Evolutionary conservation across 306 rosid genomes (phyloP), one percentile per base, ranked within the genome.

Genomic region (Cucurbita ficifolia): DNA sequence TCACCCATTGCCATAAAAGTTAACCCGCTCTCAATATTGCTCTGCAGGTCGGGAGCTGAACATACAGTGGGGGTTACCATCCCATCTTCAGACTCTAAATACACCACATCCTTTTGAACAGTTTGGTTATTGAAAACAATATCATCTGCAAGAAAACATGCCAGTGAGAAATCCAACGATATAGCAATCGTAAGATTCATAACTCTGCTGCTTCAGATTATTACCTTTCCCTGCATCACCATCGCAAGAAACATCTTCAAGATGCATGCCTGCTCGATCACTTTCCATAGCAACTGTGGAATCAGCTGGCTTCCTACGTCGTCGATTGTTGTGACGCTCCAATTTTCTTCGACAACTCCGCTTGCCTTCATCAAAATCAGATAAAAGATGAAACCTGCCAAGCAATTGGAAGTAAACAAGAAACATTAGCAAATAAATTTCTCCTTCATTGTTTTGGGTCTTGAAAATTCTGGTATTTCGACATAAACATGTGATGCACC

Each of bases 331-430:
- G 80, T 95, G 99, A 33, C 92, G 90, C 86, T 91, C 99, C 72
- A 95, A 75, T 81, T 95, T 95, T 69, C 96, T 86, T 77, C 99
- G 86, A 75, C 99, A 95, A 60, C 99, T 91, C 10, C 99, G 92
- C 68, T 91, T 95, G 11, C 97, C 99, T 83, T 95, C 97, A 39
- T 95, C 99, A 79, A 95, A 95, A 83, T 95, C 97, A 67, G 89
- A 22, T 55, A 91, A 77, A 54, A 87, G 46, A 57, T 95, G 99
- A 83, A 95, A 95, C 93, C 99, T 94, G 84, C 40, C 64, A 76
- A 46, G 75, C 77, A 77, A 73, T 68, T 16, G 72, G 29, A 65
- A 33, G 55, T 29, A 45, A 74, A 43, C 39, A 46, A 50, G 2
- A 10, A 75, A 8, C 54, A 48, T 75, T n/a, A 75, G 58, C 36